Conservation (phyloP, 1,284 basidiomycete species). For the Marasmius fiardii region DNA sequence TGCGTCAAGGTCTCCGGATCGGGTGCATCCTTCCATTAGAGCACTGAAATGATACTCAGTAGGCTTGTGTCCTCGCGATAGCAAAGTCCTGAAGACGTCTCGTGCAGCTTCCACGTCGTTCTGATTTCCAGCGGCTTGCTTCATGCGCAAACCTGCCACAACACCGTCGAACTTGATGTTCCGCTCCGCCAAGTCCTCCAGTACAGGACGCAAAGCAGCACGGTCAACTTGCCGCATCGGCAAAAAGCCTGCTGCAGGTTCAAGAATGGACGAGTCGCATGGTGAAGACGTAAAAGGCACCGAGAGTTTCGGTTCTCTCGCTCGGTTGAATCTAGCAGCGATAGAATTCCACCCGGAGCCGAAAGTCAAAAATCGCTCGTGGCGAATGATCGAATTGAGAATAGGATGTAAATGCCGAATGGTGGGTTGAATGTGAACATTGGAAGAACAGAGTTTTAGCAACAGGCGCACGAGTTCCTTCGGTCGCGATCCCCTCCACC, state of each 20-base stretch:
- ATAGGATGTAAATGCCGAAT: constrained; percentile 48
- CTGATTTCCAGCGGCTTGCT: constrained; percentile 52
- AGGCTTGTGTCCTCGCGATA: constrained; percentile 61
- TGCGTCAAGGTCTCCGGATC: constrained; percentile 47
- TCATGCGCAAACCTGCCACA: constrained; percentile 57
- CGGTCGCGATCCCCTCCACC: constrained; percentile 37
- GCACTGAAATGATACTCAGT: constrained; percentile 66
- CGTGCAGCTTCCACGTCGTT: constrained; percentile 48
- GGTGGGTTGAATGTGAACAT: constrained; percentile 38
- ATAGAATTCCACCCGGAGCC: constrained; percentile 50
- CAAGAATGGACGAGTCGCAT: constrained; percentile 29
- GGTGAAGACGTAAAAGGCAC: constrained; percentile 15
- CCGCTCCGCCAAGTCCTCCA: constrained; percentile 43
- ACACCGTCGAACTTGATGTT: constrained; percentile 51
- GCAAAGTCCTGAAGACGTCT: constrained; percentile 51
- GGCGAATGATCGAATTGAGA: constrained; percentile 43
- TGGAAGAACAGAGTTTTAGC: constrained; percentile 35
- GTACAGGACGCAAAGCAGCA: constrained; percentile 39
- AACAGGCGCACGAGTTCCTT: constrained; percentile 44
- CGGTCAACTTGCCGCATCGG: constrained; percentile 25
- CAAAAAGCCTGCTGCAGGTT: constrained; percentile 47
- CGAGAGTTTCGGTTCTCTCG: constrained; percentile 18
- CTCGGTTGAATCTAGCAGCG: constrained; percentile 34
- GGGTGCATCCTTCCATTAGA: constrained; percentile 65
- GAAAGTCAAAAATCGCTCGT: constrained; percentile 40